Percentiles rank a stretch among this genome's conserved stretches.
phyloP scores from a whole-genome alignment of 345 rosid species.

The Salix purpurea region DNA sequence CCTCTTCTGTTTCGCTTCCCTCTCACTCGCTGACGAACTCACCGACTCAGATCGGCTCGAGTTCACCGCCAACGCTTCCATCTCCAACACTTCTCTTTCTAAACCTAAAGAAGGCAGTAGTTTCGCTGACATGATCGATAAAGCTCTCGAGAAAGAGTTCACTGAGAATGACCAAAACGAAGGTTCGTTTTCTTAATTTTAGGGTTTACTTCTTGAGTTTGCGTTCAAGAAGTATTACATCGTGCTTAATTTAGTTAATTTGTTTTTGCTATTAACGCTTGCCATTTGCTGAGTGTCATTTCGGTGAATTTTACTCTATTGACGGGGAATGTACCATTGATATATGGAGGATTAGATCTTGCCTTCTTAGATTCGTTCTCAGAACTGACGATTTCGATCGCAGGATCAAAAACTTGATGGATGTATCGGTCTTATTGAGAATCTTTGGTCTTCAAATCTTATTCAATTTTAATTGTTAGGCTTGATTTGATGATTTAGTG shows the following conservation, averaged over 20 bases:
- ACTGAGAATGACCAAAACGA: slow-evolving; percentile 73
- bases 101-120: slow-evolving; percentile 61
- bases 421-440: not conserved
- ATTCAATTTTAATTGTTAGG: not conserved
- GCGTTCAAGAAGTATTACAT: not conserved
- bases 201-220: not conserved
- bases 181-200: slow-evolving; percentile 34
- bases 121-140: slow-evolving; percentile 84
- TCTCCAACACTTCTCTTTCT: slow-evolving; percentile 35
- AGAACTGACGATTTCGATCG: not conserved
- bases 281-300: not conserved
- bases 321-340: not conserved
- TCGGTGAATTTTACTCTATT: not conserved
- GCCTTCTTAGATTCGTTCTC: not conserved
- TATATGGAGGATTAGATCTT: not conserved
- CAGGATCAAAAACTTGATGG: not conserved
- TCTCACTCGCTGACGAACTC: slow-evolving; percentile 9
- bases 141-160: slow-evolving; percentile 88
- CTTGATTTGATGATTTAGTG: not conserved
- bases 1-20: not conserved
- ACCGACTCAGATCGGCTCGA: slow-evolving; percentile 9
- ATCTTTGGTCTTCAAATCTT: not conserved
- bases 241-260: not conserved
- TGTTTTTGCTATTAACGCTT: not conserved
- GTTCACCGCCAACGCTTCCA: slow-evolving; percentile 17